Percentiles rank a stretch among this genome's conserved stretches.
Evolutionary conservation across 305 asterid species (phyloP).

Genomic region (Fraxinus sp.): DNA sequence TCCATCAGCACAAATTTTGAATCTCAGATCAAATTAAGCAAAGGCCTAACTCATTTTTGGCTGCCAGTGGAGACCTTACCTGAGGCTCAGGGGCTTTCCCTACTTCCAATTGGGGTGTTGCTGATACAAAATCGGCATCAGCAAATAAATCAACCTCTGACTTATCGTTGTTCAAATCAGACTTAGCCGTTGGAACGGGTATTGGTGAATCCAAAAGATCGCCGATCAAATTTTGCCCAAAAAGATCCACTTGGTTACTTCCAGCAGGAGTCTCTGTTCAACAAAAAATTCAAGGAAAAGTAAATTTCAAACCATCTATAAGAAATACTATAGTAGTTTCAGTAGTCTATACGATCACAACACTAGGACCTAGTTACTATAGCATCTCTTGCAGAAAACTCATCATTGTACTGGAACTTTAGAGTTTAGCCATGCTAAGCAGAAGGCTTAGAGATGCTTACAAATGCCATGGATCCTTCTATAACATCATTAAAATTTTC

Average conservation of each 20-base stretch:
- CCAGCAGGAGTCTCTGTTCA: conserved; percentile 68
- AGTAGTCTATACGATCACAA: conserved; percentile 2
- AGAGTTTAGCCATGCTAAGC: not conserved
- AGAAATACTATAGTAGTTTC: conserved; percentile 9
- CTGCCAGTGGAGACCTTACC: conserved; percentile 43
- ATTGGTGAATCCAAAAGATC: conserved; percentile 72
- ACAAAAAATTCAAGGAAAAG: conserved; percentile 20
- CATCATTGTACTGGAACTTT: not conserved
- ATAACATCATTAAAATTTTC: not conserved
- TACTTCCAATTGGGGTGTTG: conserved; percentile 46
- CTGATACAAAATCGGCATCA: conserved; percentile 86
- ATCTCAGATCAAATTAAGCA: conserved; percentile 4
- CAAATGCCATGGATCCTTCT: conserved; percentile 4
- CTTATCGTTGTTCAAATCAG: conserved; percentile 40
- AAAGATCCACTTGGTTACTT: conserved; percentile 70
- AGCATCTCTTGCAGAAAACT: conserved; percentile 24
- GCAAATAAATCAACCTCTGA: conserved; percentile 92
- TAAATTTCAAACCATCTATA: conserved; percentile 7
- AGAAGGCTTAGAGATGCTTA: not conserved
- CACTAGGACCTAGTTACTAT: not conserved
- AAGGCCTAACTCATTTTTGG: not conserved
- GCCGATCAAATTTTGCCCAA: conserved; percentile 70
- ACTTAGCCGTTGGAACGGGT: conserved; percentile 42
- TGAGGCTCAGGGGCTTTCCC: conserved; percentile 44
- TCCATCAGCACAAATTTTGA: not conserved